These are phyloP conservation scores for Penicillium sp. DNA, from an alignment of 2,329 filamentous ascomycete genomes.

Conservation along the genomic window DNA sequence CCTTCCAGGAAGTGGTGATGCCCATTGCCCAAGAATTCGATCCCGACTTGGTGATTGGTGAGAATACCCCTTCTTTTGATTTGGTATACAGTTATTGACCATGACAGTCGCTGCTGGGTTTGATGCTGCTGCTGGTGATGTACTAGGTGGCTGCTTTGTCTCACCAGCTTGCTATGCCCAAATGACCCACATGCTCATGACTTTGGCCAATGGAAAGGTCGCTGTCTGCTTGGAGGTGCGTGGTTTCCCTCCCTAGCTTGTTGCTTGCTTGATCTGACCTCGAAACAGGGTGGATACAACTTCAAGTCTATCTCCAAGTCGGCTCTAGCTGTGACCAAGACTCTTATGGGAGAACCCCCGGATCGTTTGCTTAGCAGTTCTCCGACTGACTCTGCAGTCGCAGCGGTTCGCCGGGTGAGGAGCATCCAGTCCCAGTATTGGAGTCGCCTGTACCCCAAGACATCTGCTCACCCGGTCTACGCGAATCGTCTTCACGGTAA, in stretches of 20 bases:
- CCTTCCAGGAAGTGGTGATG: constrained; percentile 95
- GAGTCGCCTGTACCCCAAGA: constrained; percentile 77
- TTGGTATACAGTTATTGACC: constrained; percentile 8
- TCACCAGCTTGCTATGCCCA: constrained; percentile 89
- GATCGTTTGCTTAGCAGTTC: constrained; percentile 52
- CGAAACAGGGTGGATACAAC: constrained; percentile 75
- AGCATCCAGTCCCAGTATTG: constrained; percentile 67
- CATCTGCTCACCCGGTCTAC: constrained; percentile 26
- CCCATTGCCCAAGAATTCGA: constrained; percentile 91
- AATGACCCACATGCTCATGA: constrained; percentile 99
- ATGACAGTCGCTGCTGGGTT: constrained; percentile 79
- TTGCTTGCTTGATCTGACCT: neutral
- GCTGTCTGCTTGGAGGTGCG: constrained; percentile 78
- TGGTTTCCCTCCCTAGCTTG: neutral
- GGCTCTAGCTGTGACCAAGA: constrained; percentile 83
- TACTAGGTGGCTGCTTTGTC: constrained; percentile 89
- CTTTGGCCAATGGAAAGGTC: constrained; percentile 81
- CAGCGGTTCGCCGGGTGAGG: constrained; percentile 57
- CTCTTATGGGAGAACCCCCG: constrained; percentile 93
- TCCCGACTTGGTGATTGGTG: constrained; percentile 81
- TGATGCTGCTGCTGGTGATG: constrained; percentile 89
- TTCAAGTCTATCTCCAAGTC: constrained; percentile 88
- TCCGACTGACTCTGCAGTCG: constrained; percentile 52
- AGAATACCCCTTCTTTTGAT: constrained; percentile 17
- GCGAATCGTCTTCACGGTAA: constrained; percentile 62